Evolutionary conservation across 2,329 filamentous ascomycete species (phyloP), one percentile per base, ranked within the genome.

Genomic region (Ceratocystis ficicola): DNA sequence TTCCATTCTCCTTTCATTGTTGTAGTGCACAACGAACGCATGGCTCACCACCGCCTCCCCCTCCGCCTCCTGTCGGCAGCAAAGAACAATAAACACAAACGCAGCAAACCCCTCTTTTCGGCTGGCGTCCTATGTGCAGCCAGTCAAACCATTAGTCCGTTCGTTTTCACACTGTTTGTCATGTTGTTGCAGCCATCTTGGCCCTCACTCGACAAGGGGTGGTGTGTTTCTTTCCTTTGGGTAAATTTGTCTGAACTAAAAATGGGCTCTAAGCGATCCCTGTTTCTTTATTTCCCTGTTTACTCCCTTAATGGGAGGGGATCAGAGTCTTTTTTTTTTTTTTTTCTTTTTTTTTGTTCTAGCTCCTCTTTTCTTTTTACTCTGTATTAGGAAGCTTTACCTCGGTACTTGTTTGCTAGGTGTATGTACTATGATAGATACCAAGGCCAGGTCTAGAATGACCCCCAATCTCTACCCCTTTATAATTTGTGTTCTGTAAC

Each of bases 201-300:
- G 50, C 50, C 50, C 22, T 57, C 50, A 28, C 22, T 57, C 7
- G 22, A 28, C 50, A 57, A 30, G 50, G 50, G 50, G 25, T 12
- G 8, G 15, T 30, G 25, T 55, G 46, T 25, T 55, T 64, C 32
- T 55, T 30, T 30, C 30, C 62, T 44, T 55, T 64, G 20, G 46
- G 48, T 5, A 57, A 64, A 41, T 64, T 64, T 64, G 48, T 64
- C 62, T 57, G 25, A 41, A 25, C 28, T 64, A 46, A 62, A n/a
- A 46, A 46, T 62, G 60, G 60, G 62, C 20, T 36, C 25, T 64
- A 64, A 30, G 44, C 62, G 62, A 64, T 55, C 62, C 62, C 46
- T 55, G 62, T 62, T n/a, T 3, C 32, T 62, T 62, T 46, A 20
- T 62, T 41, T 44, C 17, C 20, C 22, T 25, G 28, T 60, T 7